Evolutionary conservation across 2,329 filamentous ascomycete species (phyloP), one percentile per base, ranked within the genome.

Genomic region (Colletotrichum eremochloae): DNA sequence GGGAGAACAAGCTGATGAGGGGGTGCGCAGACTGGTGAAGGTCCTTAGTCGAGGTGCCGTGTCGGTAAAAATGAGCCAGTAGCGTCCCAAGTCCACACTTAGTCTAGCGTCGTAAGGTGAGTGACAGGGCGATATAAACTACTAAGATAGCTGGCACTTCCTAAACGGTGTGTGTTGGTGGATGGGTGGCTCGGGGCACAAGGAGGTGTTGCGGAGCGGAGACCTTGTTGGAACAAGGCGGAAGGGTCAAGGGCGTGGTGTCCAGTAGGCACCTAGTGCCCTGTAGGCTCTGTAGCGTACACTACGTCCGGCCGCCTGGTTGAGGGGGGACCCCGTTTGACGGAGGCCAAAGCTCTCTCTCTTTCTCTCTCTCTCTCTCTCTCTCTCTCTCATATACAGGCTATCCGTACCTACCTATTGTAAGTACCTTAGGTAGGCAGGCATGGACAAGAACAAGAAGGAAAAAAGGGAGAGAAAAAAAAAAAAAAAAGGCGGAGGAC

Each of bases 21-120:
- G 38, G 52, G 18, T 38, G 64, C 57, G 63, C 63, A 56, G 68
- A 66, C 40, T 67, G 55, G 62, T 67, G 46, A 56, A 63, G 67
- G 63, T 67, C 38, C 46, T 66, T 29, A 40, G 18, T 44, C 24
- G 42, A 44, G 57, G 40, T 46, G 57, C 40, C 33, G 67, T 70
- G 67, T 63, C 55, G 63, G 67, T 58, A 60, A 55, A 60, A 61
- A 55, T 46, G 67, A 40, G 63, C 40, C 31, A 42, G 63, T 58
- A 52, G 42, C 44, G 44, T 63, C 33, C 31, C 44, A 31, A 63
- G 40, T 46, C 60, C 55, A 67, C 36, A 52, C 53, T 15, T 18
- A 38, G 44, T 42, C 50, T 68, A 71, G 68, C 44, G 57, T 14
- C 31, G 24, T 38, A 36, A 57, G 64, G 50, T 62, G 50, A 63